A percentile compares a stretch with the other conserved stretches of the same genome.
These are phyloP conservation scores for Cladosporium sp. DNA, from an alignment of 2,329 filamentous ascomycete genomes.

Conservation along the genomic window DNA sequence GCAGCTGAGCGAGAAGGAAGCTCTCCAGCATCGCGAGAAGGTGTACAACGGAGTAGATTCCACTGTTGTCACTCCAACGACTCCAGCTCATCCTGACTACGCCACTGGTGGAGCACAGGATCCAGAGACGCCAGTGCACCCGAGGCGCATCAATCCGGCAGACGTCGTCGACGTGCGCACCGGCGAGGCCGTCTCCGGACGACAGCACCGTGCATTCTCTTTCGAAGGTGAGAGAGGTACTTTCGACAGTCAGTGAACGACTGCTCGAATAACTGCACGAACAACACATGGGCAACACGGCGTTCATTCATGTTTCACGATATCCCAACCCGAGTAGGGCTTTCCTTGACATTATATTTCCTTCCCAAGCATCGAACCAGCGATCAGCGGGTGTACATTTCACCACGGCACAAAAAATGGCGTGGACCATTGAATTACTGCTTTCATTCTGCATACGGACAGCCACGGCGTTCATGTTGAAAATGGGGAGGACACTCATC, in stretches of 20 bases:
- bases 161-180: slow-evolving; percentile 28
- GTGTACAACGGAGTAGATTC: slow-evolving; percentile 48
- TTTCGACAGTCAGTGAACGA: background rate
- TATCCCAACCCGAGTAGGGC: slow-evolving; percentile 4
- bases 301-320: slow-evolving; percentile 6
- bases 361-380: background rate
- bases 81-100: background rate
- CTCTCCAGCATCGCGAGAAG: slow-evolving; percentile 46
- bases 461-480: background rate
- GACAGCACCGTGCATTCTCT: slow-evolving; percentile 16
- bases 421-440: background rate
- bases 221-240: slow-evolving; percentile 19
- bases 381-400: slow-evolving; percentile 3
- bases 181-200: slow-evolving; percentile 6
- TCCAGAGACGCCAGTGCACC: slow-evolving; percentile 19
- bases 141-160: slow-evolving; percentile 27
- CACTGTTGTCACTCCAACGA: slow-evolving; percentile 10
- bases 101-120: slow-evolving; percentile 1
- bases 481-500: background rate
- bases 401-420: slow-evolving; percentile 8
- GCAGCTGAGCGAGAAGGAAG: slow-evolving; percentile 50
- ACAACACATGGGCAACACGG: background rate
- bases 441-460: slow-evolving; percentile 1
- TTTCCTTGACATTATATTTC: background rate
- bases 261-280: background rate